Base-by-base conservation (phyloP, 2,329 filamentous ascomycete species). In the Niveomyces coronatus region DNA sequence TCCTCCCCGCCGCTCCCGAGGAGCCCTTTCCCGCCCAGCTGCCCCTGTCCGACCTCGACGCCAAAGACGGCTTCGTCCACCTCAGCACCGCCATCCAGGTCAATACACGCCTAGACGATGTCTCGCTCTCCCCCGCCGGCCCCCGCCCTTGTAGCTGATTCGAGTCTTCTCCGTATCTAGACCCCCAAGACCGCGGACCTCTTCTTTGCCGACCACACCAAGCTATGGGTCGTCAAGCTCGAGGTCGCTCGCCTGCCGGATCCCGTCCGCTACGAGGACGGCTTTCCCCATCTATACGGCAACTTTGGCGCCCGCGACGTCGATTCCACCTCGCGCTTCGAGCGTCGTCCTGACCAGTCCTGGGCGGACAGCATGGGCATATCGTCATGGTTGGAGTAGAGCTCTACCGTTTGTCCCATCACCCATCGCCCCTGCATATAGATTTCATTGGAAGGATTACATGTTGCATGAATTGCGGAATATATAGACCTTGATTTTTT, bases 21-120 rank as follows among this genome's bases (percentile, higher is more conserved):
- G 57, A 63, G 16, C 70, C 72, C 2, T 60, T 79, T 24, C 75
- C 75, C 3, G 52, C 59, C 2, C 56, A 62, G 41, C 71, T 74
- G 37, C 74, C 76, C 11, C 62, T 74, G 43, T 79, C 75, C 10
- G 67, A 71, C 23, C 67, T 79, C 31, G 76, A 80, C 53, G 55
- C 57, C 45, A 64, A 70, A 24, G 75, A 79, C 50, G 74, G 74
- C 34, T 80, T 76, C 54, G 61, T 80, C 22, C 76, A 80, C 47
- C 54, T 80, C 13, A 79, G 74, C 50, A 72, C 68, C 0, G 63
- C 68, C 2, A 56, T 57, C 26, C 76, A 79, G 61, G 71, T 71
- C 51, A 48, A 52, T 44, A 27, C 13, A n/a, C 1, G 16, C 3
- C 29, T 13, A 15, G 20, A 7, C 2, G 13, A 11, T n/a, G n/a